Conservation (phyloP, 306 rosid species). For the Senna siamea region DNA sequence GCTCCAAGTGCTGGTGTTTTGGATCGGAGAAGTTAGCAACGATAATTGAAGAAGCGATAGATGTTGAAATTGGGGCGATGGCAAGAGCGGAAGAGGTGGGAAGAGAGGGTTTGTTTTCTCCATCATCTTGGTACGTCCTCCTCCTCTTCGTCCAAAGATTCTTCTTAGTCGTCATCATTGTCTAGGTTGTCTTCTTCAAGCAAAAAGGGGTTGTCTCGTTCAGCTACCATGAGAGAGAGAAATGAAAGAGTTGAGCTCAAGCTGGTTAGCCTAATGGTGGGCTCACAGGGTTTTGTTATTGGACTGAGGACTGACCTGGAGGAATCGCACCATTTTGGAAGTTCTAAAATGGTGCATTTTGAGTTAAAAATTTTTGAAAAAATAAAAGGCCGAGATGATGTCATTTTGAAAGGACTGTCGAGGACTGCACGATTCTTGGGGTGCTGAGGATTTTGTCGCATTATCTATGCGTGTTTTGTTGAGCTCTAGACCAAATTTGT, state of each 20-base stretch:
- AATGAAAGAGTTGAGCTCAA: not conserved
- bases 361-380: too few species aligned
- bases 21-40: constrained; percentile 37
- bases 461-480: too few species aligned
- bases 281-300: too few species aligned
- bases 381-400: too few species aligned
- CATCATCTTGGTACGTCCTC: constrained; percentile 56
- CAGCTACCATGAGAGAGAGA: constrained; percentile 54
- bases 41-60: constrained; percentile 39
- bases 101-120: constrained; percentile 49
- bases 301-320: too few species aligned
- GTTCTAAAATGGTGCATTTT: too few species aligned
- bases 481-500: too few species aligned
- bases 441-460: too few species aligned
- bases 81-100: constrained; percentile 47
- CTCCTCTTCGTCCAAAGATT: constrained; percentile 57
- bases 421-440: too few species aligned
- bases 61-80: constrained; percentile 30
- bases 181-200: constrained; percentile 71
- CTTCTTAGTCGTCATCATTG: constrained; percentile 65
- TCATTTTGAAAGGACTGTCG: too few species aligned
- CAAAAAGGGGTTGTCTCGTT: constrained; percentile 71
- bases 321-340: too few species aligned
- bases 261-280: too few species aligned
- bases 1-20: constrained; percentile 55